These are phyloP conservation scores for Chenopodium album DNA, from an alignment of 148 eudicot genomes.

Conservation along the genomic window DNA sequence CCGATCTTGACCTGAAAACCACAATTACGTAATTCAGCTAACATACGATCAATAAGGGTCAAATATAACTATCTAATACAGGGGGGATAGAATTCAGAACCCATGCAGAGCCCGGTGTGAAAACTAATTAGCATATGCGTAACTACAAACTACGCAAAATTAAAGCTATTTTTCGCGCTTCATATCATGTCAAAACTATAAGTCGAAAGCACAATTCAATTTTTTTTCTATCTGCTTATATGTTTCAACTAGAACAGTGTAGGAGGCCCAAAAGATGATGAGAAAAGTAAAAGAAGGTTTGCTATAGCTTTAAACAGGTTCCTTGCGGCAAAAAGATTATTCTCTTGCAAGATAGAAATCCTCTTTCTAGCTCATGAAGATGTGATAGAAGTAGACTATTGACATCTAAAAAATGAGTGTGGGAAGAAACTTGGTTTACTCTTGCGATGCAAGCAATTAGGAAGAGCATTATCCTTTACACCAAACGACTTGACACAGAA, in stretches of 20 bases:
- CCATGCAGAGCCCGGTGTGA: background rate
- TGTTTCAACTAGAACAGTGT: background rate
- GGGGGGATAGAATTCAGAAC: too few relatives aligned
- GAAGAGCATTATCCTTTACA: background rate
- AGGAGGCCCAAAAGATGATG: background rate
- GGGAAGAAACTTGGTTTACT: too few relatives aligned
- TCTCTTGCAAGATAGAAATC: background rate
- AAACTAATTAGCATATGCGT: too few relatives aligned
- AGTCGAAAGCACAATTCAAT: background rate
- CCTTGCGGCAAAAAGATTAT: background rate
- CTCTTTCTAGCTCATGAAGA: too few relatives aligned
- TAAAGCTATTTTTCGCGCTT: background rate
- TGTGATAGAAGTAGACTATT: background rate
- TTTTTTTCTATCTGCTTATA: background rate
- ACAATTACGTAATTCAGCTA: slow-evolving; percentile 5
- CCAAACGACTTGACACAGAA: background rate
- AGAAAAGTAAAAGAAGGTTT: background rate
- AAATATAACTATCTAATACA: background rate
- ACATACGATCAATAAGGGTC: too few relatives aligned
- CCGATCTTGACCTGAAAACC: slow-evolving; percentile 76
- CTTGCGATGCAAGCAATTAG: background rate
- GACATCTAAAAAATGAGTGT: background rate
- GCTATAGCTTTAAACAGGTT: background rate
- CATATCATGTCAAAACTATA: background rate
- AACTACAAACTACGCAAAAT: background rate